phyloP scores from a whole-genome alignment of 108 stramenopile species.

The Stephanodiscus minutulus region DNA sequence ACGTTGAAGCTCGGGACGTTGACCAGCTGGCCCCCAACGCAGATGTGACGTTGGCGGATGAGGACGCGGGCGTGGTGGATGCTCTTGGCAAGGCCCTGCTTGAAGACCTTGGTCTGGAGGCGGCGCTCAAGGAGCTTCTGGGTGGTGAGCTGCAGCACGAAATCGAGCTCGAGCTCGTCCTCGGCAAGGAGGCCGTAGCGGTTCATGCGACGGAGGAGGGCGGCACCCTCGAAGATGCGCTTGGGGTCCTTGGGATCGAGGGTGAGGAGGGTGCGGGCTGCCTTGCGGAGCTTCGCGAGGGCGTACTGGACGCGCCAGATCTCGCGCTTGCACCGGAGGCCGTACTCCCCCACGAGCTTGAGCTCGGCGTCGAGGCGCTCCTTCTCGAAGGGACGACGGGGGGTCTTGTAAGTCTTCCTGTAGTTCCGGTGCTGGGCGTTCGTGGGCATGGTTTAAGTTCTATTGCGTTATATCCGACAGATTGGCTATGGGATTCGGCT shows the following conservation, averaged over 20 bases:
- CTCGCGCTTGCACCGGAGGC: constrained; percentile 99
- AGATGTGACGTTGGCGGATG: constrained; percentile 99
- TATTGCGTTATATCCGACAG: neutral
- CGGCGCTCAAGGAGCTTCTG: constrained; percentile 98
- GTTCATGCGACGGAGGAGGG: constrained; percentile 96
- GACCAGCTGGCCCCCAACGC: constrained; percentile 97
- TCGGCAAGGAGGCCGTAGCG: constrained; percentile 97
- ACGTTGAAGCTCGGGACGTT: constrained; percentile 99
- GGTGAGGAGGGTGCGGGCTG: constrained; percentile 95
- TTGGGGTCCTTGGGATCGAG: constrained; percentile 96
- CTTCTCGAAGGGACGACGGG: constrained; percentile 99
- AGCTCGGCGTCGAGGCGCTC: constrained; percentile 98
- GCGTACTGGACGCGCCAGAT: constrained; percentile 99
- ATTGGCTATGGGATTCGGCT: neutral
- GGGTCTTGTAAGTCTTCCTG: constrained; percentile 98
- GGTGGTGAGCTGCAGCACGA: constrained; percentile 97
- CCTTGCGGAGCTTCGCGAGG: constrained; percentile 99
- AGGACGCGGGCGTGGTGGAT: constrained; percentile 99
- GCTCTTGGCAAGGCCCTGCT: constrained; percentile 98
- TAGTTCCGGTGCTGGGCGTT: constrained; percentile 66
- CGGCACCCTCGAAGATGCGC: constrained; percentile 99
- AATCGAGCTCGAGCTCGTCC: constrained; percentile 96
- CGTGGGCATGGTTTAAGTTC: constrained; percentile 48
- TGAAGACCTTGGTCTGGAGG: constrained; percentile 97
- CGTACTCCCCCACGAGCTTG: constrained; percentile 99